Evolutionary conservation across 2,329 filamentous ascomycete species (phyloP).

Genomic region (Trichoderma aggressivum): DNA sequence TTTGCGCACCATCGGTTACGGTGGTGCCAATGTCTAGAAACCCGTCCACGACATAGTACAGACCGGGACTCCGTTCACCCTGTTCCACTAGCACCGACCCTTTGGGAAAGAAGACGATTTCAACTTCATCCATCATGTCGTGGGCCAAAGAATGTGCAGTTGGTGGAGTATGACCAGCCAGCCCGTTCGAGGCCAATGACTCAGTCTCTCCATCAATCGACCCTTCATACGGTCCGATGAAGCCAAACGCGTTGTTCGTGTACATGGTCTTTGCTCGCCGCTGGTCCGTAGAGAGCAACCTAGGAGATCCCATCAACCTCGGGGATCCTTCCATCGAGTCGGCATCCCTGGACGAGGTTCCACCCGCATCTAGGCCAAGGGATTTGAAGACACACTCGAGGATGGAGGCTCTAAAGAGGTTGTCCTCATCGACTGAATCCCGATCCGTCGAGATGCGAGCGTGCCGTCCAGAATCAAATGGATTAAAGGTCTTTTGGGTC

Average conservation of each 20-base stretch:
- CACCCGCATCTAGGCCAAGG: slow-evolving; percentile 72
- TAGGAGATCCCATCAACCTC: slow-evolving; percentile 64
- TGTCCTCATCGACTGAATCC: slow-evolving; percentile 83
- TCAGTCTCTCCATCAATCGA: slow-evolving; percentile 81
- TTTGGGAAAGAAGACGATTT: slow-evolving; percentile 96
- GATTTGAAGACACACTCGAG: slow-evolving; percentile 95
- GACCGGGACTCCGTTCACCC: slow-evolving; percentile 89
- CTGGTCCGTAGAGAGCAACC: slow-evolving; percentile 79
- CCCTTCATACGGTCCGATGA: slow-evolving; percentile 77
- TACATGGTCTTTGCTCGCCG: slow-evolving; percentile 76
- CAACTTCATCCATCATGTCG: slow-evolving; percentile 86
- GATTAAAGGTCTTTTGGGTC: slow-evolving; percentile 51
- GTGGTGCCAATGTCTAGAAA: slow-evolving; percentile 94
- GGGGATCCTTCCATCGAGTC: slow-evolving; percentile 85
- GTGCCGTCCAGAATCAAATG: slow-evolving; percentile 52
- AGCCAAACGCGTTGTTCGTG: slow-evolving; percentile 72
- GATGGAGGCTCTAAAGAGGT: slow-evolving; percentile 83
- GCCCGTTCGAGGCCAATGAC: slow-evolving; percentile 70
- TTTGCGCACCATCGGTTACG: slow-evolving; percentile 31
- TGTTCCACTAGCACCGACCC: slow-evolving; percentile 93
- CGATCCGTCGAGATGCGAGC: slow-evolving; percentile 59
- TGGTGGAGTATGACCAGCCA: slow-evolving; percentile 57
- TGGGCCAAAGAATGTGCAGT: slow-evolving; percentile 66
- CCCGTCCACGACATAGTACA: slow-evolving; percentile 97
- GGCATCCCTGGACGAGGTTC: slow-evolving; percentile 61